Evolutionary conservation across 2,329 filamentous ascomycete species (phyloP).

Genomic region (Aspergillus viridinutans): DNA sequence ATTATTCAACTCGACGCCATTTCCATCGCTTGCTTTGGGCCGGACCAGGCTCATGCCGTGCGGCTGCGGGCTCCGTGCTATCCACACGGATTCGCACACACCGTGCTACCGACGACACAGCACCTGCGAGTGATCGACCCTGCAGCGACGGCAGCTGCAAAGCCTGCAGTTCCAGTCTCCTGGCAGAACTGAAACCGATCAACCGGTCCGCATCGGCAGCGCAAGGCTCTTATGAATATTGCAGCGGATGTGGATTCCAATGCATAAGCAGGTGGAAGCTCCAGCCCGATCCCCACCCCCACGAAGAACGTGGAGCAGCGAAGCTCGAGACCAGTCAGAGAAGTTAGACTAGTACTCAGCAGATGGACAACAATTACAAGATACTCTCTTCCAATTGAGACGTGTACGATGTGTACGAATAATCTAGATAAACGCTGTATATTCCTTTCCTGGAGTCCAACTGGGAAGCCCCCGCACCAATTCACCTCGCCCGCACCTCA

Average conservation of each 20-base stretch:
- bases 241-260: background rate
- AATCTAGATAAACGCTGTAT: background rate
- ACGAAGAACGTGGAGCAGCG: background rate
- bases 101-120: background rate
- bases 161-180: background rate
- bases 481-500: background rate
- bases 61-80: background rate
- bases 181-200: background rate
- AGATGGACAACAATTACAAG: background rate
- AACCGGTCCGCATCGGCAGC: background rate
- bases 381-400: background rate
- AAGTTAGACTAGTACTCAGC: background rate
- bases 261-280: background rate
- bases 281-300: background rate
- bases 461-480: background rate
- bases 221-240: background rate
- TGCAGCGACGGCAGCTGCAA: background rate
- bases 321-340: background rate
- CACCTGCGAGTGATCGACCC: background rate
- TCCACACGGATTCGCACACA: background rate
- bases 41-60: background rate
- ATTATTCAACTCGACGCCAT: background rate
- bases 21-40: background rate
- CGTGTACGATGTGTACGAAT: background rate
- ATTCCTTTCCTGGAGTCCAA: background rate